phyloP scores from a whole-genome alignment of 139 green algal genomes.

The Axilococcus clingmanii region DNA sequence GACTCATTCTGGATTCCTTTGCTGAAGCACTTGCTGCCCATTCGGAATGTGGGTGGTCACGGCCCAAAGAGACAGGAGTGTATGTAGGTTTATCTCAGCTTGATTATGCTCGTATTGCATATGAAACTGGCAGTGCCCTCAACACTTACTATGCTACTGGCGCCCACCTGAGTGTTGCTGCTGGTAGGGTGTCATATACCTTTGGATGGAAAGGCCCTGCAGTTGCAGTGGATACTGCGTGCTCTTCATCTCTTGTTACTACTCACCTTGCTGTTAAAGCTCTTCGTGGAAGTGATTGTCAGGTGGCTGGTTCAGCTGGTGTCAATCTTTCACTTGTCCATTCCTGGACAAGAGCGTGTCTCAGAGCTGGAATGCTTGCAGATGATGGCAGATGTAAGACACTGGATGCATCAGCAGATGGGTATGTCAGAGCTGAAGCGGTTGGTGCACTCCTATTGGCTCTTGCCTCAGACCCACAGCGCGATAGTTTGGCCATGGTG shows the following conservation, averaged over 20 bases:
- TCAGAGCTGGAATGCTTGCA: conserved; percentile 46
- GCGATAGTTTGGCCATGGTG: conserved; percentile 13
- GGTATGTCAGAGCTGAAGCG: conserved; percentile 68
- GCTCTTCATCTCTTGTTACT: conserved; percentile 66
- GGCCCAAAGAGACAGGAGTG: conserved; percentile 32
- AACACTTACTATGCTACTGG: conserved; percentile 24
- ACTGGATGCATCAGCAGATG: conserved; percentile 60
- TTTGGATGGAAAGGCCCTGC: conserved; percentile 54
- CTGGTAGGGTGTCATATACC: conserved; percentile 60
- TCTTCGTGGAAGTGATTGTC: conserved; percentile 12
- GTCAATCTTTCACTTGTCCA: conserved; percentile 67
- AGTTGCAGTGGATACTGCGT: conserved; percentile 74
- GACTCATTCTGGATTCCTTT: conserved; percentile 47
- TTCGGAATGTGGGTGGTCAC: not conserved
- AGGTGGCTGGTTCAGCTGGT: conserved; percentile 47
- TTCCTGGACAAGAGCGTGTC: conserved; percentile 46
- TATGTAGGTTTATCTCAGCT: conserved; percentile 70
- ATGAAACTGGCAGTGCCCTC: conserved; percentile 12
- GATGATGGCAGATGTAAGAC: conserved; percentile 80
- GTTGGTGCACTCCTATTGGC: conserved; percentile 33
- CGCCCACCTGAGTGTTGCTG: conserved; percentile 25
- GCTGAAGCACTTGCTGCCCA: conserved; percentile 9
- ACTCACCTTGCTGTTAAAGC: conserved; percentile 42
- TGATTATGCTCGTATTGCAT: conserved; percentile 54
- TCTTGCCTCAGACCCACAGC: not conserved